These are phyloP conservation scores for barrel medic (Medicago truncatula) DNA, from an alignment of 306 rosid genomes.

Conservation along the genomic window MtrunA17r5.0-ANR NC_053043.1:4554001-4554500, in stretches of 20 bases:
- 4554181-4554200: neutral
- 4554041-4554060: too few species aligned
- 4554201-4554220: too few species aligned
- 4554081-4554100: too few species aligned
- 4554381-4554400: neutral
- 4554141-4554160: neutral
- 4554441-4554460: constrained; percentile 9
- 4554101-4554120: too few species aligned
- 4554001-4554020: neutral
- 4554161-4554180: neutral
- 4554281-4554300: neutral
- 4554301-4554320: neutral
- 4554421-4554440: neutral
- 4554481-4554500: constrained; percentile 3
- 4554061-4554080: too few species aligned
- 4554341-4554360: neutral
- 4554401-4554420: neutral
- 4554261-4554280: neutral
- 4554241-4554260: neutral
- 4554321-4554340: neutral
- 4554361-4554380: neutral
- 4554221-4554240: neutral
- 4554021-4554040: neutral
- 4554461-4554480: neutral
- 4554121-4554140: too few species aligned